These are phyloP conservation scores for Oropetium thomaeum DNA, from an alignment of 176 grass and related monocot genomes.

Conservation along the genomic window DNA sequence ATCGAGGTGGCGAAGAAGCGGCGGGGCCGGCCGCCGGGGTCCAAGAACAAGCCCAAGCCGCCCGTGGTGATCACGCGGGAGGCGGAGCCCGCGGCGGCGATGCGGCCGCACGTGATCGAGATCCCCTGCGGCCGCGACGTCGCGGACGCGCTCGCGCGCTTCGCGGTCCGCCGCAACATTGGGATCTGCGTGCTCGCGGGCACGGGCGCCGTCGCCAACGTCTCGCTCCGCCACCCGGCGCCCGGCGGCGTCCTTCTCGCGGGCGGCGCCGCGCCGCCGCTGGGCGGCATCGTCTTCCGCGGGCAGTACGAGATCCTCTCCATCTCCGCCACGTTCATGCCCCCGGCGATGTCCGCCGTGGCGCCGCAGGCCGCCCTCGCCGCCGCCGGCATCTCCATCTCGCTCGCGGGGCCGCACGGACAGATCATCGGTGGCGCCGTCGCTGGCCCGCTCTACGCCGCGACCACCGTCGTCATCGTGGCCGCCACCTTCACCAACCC, in stretches of 20 bases:
- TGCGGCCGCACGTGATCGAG: conserved; percentile 91
- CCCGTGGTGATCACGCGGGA: conserved; percentile 89
- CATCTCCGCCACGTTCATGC: conserved; percentile 76
- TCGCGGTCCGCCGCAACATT: conserved; percentile 50
- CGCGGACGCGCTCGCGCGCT: conserved; percentile 55
- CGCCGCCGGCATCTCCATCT: conserved; percentile 60
- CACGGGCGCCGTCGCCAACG: conserved; percentile 73
- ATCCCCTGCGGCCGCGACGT: conserved; percentile 80
- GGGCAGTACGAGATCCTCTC: conserved; percentile 86
- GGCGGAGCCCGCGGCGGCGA: conserved; percentile 55
- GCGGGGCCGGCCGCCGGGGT: conserved; percentile 74
- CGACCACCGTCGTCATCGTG: conserved; percentile 65
- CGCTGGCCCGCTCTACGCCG: conserved; percentile 64
- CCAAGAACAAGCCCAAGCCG: conserved; percentile 94
- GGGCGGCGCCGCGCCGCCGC: neutral
- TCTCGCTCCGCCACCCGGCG: conserved; percentile 55
- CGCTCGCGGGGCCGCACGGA: conserved; percentile 84
- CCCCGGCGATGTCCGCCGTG: conserved; percentile 50
- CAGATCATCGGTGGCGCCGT: conserved; percentile 84
- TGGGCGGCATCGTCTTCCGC: conserved; percentile 55
- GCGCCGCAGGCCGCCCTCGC: conserved; percentile 40
- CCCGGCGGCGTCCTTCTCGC: neutral
- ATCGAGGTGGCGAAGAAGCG: conserved; percentile 73
- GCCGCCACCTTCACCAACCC: conserved; percentile 80
- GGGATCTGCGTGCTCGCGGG: conserved; percentile 81